Evolutionary conservation across 2,329 filamentous ascomycete species (phyloP), one percentile per base, ranked within the genome.

Genomic region (Penicillium concentricum): DNA sequence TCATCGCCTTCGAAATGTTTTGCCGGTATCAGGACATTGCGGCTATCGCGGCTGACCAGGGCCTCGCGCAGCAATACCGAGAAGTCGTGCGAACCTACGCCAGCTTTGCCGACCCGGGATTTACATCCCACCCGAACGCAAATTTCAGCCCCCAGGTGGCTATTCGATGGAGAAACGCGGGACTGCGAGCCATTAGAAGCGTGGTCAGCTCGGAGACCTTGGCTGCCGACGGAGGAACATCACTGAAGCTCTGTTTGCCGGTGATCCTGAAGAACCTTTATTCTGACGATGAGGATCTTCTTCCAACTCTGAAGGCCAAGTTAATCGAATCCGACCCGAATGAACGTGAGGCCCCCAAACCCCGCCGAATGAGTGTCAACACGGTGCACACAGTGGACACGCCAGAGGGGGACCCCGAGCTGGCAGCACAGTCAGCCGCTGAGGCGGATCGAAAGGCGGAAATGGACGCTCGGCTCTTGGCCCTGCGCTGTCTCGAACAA

Each of bases 381-480:
- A 95, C 92, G 0, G 87, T 91, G 9, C 82, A 84, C 55, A 92
- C 89, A 1, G 81, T 82, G 48, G 88, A 90, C 45, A 87, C 86
- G 0, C 84, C 87, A 41, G 83, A 86, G 6, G 89, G 89, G 60
- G 83, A 89, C 42, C 82, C 85, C 49, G 78, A 82, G 12, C 74
- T 81, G 12, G 89, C 90, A 24, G 84, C 89, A 1, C 90, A 88
- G 53, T 91, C 91, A 0, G 89, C 90, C 0, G 88, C 88, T 24
- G 93, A 97, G 69, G 91, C 91, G 26, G 94, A 97, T 74, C 91
- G 88, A 72, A 79, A 94, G 58, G 92, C 91, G 2, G 92, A 97
- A 74, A 88, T 96, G 76, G 90, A 95, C 69, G 91, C 92, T 16
- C 90, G 90, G 28, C 81, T 95, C 8, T 79, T 95, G 60, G 93